Conservation (phyloP, 2,329 filamentous ascomycete species). For the Rutstroemia sp. region DNA sequence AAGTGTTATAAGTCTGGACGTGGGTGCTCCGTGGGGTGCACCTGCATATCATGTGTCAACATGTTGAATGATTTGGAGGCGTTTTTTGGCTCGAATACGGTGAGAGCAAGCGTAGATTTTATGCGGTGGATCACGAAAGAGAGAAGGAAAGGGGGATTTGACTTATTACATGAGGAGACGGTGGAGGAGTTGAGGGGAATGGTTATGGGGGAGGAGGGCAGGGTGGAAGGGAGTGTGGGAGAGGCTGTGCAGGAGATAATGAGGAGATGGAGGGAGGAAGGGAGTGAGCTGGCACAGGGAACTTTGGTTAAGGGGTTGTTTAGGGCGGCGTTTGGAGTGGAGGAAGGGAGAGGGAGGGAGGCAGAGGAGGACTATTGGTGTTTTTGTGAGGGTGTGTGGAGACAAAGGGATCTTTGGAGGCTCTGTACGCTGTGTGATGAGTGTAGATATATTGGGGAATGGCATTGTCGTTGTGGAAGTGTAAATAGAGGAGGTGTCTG, state of each 20-base stretch:
- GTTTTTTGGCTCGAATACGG: not conserved
- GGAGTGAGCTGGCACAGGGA: not conserved
- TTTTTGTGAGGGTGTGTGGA: not conserved
- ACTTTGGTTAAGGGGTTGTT: not conserved
- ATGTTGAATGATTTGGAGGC: not conserved
- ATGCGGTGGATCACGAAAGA: conserved; percentile 3
- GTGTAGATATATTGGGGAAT: not conserved
- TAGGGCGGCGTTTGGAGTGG: not conserved
- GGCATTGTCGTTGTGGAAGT: not conserved
- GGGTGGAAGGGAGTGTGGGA: not conserved
- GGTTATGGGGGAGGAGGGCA: not conserved
- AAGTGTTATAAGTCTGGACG: not conserved
- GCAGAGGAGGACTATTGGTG: not conserved
- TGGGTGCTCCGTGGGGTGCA: not conserved
- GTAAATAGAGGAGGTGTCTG: not conserved
- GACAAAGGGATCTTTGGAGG: not conserved
- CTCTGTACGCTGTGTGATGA: not conserved
- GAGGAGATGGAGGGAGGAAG: not conserved
- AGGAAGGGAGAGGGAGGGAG: not conserved
- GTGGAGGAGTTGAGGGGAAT: conserved; percentile 1
- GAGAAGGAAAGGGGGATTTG: not conserved
- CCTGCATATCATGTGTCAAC: conserved; percentile 1
- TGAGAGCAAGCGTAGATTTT: not conserved
- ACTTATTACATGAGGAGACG: not conserved
- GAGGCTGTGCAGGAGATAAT: not conserved